These are phyloP conservation scores for Sporisorium reilianum DNA, from an alignment of 1,284 basidiomycete genomes.

Conservation along the genomic window DNA sequence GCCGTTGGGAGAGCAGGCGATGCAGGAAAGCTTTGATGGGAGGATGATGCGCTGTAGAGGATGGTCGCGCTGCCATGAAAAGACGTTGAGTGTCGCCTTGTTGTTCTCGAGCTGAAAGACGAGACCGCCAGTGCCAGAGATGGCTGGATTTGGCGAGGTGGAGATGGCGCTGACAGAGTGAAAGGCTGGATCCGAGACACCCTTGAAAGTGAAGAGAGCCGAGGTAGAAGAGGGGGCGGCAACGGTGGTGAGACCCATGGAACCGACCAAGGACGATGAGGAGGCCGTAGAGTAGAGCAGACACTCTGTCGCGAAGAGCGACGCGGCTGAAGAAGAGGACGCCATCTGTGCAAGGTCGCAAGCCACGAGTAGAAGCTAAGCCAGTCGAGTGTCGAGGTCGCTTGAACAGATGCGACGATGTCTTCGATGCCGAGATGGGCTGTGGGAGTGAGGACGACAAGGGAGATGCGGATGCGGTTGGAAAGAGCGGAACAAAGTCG, in stretches of 20 bases:
- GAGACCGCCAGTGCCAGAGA: slow-evolving; percentile 78
- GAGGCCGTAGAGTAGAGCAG: slow-evolving; percentile 58
- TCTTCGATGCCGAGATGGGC: neutral
- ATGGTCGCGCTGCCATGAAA: slow-evolving; percentile 80
- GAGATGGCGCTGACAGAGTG: slow-evolving; percentile 44
- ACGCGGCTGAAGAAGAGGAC: slow-evolving; percentile 29
- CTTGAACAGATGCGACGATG: neutral
- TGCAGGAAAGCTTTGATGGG: slow-evolving; percentile 85
- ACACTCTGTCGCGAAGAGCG: slow-evolving; percentile 57
- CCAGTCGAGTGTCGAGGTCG: neutral
- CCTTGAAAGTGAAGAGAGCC: slow-evolving; percentile 57
- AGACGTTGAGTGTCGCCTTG: slow-evolving; percentile 83
- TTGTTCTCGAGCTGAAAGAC: slow-evolving; percentile 81
- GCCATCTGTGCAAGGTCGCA: slow-evolving; percentile 14
- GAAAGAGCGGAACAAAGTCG: neutral
- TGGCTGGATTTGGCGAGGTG: slow-evolving; percentile 72
- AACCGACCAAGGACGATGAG: slow-evolving; percentile 40
- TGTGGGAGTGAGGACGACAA: neutral
- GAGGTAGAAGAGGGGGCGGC: slow-evolving; percentile 51
- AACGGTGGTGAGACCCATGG: slow-evolving; percentile 52
- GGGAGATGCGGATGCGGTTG: neutral
- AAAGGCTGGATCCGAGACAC: slow-evolving; percentile 46
- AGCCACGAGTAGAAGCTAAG: neutral
- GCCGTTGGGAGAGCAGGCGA: slow-evolving; percentile 80
- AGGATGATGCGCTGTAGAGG: slow-evolving; percentile 82